Conservation (phyloP, 768 basidiomycete species). For the Rhizopogon vinicolor region DNA sequence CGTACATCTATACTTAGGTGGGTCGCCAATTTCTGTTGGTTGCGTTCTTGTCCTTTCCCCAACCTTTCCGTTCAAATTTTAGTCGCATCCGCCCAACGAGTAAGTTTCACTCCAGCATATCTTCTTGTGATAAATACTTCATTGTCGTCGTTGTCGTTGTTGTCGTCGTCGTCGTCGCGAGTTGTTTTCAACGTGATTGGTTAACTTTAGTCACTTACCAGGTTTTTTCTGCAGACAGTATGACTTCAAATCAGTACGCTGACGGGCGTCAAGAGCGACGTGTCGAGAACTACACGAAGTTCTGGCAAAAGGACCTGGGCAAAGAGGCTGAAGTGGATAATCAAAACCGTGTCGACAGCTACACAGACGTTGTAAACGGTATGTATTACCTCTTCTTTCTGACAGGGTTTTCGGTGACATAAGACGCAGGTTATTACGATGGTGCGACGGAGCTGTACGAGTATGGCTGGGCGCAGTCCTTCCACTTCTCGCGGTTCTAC, state of each 20-base stretch:
- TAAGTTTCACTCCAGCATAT: neutral
- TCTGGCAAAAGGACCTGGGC: conserved; percentile 82
- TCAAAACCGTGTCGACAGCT: conserved; percentile 71
- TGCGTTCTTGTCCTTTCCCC: neutral
- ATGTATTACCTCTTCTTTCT: conserved; percentile 1
- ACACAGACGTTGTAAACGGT: conserved; percentile 95
- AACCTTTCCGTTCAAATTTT: neutral
- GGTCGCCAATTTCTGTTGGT: too few species aligned
- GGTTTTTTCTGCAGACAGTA: neutral
- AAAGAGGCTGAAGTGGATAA: conserved; percentile 65
- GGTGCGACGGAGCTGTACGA: conserved; percentile 91
- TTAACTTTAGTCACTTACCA: neutral
- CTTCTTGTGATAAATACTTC: neutral
- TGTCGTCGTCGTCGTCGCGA: neutral
- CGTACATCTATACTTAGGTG: too few species aligned
- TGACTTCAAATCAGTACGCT: conserved; percentile 22
- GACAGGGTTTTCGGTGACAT: neutral
- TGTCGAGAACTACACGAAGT: conserved; percentile 81
- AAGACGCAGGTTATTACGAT: conserved; percentile 79
- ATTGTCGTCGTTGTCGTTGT: neutral
- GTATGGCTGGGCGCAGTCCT: conserved; percentile 81
- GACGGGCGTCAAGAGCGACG: conserved; percentile 66
- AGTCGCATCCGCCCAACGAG: neutral
- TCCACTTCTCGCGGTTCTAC: conserved; percentile 95
- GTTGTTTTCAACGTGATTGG: neutral